Conservation (phyloP, 2,329 filamentous ascomycete species). For the Dactylellina cionopaga region DNA sequence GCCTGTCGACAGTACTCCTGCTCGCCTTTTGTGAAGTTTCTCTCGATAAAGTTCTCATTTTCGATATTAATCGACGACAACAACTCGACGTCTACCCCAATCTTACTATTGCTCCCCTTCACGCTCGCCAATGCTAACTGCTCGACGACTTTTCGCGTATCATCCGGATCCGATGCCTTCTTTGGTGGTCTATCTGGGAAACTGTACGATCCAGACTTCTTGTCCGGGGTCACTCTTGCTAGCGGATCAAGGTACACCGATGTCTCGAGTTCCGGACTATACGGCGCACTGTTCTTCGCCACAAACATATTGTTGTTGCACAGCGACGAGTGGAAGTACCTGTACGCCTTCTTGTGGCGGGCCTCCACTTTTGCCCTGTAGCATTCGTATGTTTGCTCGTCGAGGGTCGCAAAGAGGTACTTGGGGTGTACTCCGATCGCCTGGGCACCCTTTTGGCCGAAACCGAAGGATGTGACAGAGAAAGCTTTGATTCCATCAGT, state of each 20-base stretch:
- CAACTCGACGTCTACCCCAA: constrained; percentile 94
- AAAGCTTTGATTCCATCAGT: constrained; percentile 99
- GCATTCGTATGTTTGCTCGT: constrained; percentile 79
- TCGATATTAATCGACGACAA: constrained; percentile 87
- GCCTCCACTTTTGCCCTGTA: constrained; percentile 91
- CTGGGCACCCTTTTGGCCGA: constrained; percentile 98
- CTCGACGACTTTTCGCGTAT: constrained; percentile 79
- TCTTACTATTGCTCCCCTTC: constrained; percentile 72
- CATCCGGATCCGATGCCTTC: constrained; percentile 69
- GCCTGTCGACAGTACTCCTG: constrained; percentile 86
- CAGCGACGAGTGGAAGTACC: constrained; percentile 97
- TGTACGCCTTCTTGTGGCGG: constrained; percentile 97
- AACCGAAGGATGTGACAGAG: constrained; percentile 98
- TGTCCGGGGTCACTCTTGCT: constrained; percentile 83
- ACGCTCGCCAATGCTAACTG: constrained; percentile 75
- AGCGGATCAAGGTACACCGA: constrained; percentile 93
- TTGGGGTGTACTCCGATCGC: constrained; percentile 96
- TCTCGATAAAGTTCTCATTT: constrained; percentile 91
- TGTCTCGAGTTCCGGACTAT: constrained; percentile 85
- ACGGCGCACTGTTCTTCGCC: constrained; percentile 90
- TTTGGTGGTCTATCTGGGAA: constrained; percentile 78
- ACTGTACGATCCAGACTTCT: constrained; percentile 81
- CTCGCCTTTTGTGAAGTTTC: constrained; percentile 90
- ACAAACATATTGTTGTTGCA: constrained; percentile 99
- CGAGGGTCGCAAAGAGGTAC: constrained; percentile 94